Evolutionary conservation across 2,329 filamentous ascomycete species (phyloP).

Genomic region (Diplodia corticola): DNA sequence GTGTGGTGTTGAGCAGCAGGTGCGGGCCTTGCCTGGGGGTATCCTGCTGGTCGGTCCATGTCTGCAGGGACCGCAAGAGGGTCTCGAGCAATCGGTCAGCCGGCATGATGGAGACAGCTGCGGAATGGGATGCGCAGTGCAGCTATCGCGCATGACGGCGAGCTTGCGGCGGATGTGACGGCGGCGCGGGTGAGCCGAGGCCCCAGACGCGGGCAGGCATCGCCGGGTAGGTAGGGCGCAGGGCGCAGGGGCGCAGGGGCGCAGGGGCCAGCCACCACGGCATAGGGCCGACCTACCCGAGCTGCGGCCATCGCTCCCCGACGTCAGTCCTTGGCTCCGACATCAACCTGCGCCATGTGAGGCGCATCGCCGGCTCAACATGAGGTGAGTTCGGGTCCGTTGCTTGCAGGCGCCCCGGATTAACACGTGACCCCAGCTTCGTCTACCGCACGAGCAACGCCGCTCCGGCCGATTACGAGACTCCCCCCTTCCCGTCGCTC

Average conservation of each 20-base stretch:
- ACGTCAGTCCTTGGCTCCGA: constrained; percentile 6
- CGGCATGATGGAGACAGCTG: constrained; percentile 52
- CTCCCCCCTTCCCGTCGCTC: constrained; percentile 77
- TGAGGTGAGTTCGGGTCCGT: constrained; percentile 31
- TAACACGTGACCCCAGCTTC: constrained; percentile 37
- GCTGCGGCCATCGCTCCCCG: not conserved
- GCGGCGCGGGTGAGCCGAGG: constrained; percentile 12
- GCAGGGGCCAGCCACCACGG: constrained; percentile 1
- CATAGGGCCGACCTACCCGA: not conserved
- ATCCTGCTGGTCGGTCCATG: constrained; percentile 59
- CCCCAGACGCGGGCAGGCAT: not conserved
- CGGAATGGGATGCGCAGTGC: not conserved
- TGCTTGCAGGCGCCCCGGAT: not conserved
- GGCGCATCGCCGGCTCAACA: constrained; percentile 24
- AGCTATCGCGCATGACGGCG: not conserved
- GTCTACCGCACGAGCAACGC: constrained; percentile 48
- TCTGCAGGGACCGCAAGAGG: constrained; percentile 64
- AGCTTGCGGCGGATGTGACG: not conserved
- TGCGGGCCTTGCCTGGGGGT: constrained; percentile 53
- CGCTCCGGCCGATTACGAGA: constrained; percentile 60
- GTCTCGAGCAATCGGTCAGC: constrained; percentile 67
- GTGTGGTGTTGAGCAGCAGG: not conserved
- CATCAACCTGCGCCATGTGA: constrained; percentile 8
- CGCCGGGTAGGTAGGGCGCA: constrained; percentile 22
- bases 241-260: too few species aligned